phyloP scores from a whole-genome alignment of 1,139 yeast genomes.

The Chernovozyma sophiae-reginae region DNA sequence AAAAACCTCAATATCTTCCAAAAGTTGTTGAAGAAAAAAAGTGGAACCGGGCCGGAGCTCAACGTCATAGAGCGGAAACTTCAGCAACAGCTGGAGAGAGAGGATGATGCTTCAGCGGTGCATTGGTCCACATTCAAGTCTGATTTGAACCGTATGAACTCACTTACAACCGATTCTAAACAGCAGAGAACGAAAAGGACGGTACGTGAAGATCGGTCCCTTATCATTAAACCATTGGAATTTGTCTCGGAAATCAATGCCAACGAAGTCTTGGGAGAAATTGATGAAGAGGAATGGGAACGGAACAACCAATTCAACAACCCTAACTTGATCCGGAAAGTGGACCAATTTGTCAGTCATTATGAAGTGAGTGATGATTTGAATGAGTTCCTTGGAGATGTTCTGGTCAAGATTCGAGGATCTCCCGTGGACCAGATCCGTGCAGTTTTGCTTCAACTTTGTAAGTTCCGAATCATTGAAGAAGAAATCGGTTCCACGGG shows the following conservation, averaged over 20 bases:
- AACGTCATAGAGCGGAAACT: constrained; percentile 31
- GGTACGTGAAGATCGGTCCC: constrained; percentile 60
- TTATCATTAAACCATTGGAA: constrained; percentile 69
- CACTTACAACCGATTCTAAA: constrained; percentile 67
- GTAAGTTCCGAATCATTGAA: constrained; percentile 37
- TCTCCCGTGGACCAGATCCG: constrained; percentile 35
- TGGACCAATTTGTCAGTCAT: constrained; percentile 30
- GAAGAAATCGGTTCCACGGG: constrained; percentile 19
- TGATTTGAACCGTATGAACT: constrained; percentile 72
- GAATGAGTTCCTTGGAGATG: constrained; percentile 44
- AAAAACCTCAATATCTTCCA: constrained; percentile 52
- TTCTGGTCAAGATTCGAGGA: constrained; percentile 38
- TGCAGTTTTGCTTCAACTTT: constrained; percentile 37
- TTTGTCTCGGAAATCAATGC: constrained; percentile 49
- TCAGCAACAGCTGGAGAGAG: constrained; percentile 10
- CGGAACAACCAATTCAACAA: constrained; percentile 6
- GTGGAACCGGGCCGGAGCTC: constrained; percentile 13
- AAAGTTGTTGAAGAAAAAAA: constrained; percentile 42
- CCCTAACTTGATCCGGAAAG: constrained; percentile 17
- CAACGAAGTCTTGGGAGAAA: constrained; percentile 33
- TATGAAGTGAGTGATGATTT: constrained; percentile 31
- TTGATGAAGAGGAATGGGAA: constrained; percentile 11
- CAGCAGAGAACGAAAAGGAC: constrained; percentile 65
- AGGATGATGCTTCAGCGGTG: constrained; percentile 17
- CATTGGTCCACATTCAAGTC: constrained; percentile 41